Evolutionary conservation across 345 rosid genomes (phyloP).

Genomic region (Euphorbia tirucalli): DNA sequence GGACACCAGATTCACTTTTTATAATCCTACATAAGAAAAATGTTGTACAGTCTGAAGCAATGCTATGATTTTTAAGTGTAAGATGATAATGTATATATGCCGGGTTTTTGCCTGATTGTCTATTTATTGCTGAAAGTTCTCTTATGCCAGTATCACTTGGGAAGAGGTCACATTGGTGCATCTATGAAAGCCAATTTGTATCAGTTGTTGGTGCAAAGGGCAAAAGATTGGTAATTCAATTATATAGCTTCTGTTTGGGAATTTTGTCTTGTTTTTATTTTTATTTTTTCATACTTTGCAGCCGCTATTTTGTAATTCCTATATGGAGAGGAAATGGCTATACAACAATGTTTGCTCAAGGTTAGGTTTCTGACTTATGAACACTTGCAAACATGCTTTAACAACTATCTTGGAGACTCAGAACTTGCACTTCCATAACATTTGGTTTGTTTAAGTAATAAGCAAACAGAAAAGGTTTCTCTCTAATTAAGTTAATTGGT

Average conservation of each 20-base stretch:
- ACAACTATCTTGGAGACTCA: background rate
- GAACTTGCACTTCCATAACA: background rate
- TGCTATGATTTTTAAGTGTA: background rate
- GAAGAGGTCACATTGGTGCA: constrained; percentile 82
- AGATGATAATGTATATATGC: background rate
- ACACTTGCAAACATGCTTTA: background rate
- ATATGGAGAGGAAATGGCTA: constrained; percentile 91
- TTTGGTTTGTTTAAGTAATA: background rate
- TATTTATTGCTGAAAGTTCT: constrained; percentile 14
- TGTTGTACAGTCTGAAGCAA: background rate
- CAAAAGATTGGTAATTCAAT: constrained; percentile 63
- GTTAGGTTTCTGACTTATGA: constrained; percentile 31
- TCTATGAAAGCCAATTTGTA: constrained; percentile 73
- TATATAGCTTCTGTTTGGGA: constrained; percentile 13
- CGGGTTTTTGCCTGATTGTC: constrained; percentile 5
- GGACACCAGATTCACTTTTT: background rate
- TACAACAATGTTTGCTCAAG: constrained; percentile 89
- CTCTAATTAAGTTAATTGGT: background rate
- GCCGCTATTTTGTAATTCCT: constrained; percentile 86
- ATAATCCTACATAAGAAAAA: background rate
- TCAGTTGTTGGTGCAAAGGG: constrained; percentile 72
- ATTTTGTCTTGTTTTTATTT: background rate
- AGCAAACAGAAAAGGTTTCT: background rate
- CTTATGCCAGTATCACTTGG: constrained; percentile 67
- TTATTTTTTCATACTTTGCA: constrained; percentile 32